A percentile compares a stretch with the other conserved stretches of the same genome.
Evolutionary conservation across 208 protist species (phyloP).

Genomic region (Acanthamoeba sp.): DNA sequence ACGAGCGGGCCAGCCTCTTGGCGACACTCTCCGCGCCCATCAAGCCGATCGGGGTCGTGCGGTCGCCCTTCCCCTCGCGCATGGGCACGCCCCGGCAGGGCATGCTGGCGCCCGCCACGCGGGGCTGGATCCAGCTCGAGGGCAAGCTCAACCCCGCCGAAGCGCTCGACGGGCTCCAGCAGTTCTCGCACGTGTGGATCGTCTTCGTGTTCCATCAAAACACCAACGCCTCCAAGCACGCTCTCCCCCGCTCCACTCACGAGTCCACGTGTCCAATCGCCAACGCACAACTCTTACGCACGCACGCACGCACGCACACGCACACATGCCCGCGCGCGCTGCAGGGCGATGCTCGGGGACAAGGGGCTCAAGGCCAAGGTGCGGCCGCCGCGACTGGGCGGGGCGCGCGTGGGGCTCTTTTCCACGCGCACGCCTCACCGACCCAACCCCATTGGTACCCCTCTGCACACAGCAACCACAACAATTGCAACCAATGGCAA

Average conservation of each 20-base stretch:
- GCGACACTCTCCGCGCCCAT: background rate
- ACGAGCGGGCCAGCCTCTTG: background rate
- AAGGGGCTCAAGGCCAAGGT: slow-evolving; percentile 77
- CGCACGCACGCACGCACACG: too few relatives aligned
- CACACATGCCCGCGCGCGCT: background rate
- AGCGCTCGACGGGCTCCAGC: slow-evolving; percentile 84
- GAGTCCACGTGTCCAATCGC: too few relatives aligned
- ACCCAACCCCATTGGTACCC: slow-evolving; percentile 87
- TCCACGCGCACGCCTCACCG: slow-evolving; percentile 87
- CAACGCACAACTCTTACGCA: background rate
- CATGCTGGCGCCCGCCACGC: slow-evolving; percentile 75
- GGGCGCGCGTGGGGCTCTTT: slow-evolving; percentile 85
- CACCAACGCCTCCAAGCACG: slow-evolving; percentile 79
- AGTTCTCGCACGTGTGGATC: slow-evolving; percentile 88
- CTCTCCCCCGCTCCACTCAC: background rate
- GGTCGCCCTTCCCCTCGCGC: slow-evolving; percentile 12
- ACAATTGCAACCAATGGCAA: too few relatives aligned
- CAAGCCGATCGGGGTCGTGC: slow-evolving; percentile 27
- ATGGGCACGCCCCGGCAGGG: slow-evolving; percentile 76
- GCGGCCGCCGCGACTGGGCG: slow-evolving; percentile 81
- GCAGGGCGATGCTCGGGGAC: background rate
- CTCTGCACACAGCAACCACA: too few relatives aligned
- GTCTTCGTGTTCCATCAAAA: slow-evolving; percentile 89
- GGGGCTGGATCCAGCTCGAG: slow-evolving; percentile 72
- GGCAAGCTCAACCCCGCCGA: slow-evolving; percentile 75